phyloP scores from a whole-genome alignment of 1,284 basidiomycete species.

The Anthracocystis walkeri region DNA sequence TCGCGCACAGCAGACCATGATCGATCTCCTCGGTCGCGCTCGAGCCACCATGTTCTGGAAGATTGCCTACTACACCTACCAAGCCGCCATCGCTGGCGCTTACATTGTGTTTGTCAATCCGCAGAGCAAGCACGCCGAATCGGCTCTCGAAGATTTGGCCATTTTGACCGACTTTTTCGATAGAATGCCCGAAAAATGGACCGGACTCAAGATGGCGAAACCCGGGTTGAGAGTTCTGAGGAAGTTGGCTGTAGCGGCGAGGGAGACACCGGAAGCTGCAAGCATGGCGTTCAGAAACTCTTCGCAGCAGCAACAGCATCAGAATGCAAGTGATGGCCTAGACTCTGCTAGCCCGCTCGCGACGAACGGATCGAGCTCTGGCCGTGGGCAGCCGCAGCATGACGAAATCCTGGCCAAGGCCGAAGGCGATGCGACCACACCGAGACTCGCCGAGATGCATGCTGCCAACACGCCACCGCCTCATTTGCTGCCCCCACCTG shows the following conservation, averaged over 20 bases:
- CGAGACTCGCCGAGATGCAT: background rate
- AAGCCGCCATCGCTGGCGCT: conserved; percentile 43
- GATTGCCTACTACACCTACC: conserved; percentile 47
- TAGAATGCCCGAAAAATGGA: conserved; percentile 42
- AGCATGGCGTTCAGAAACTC: conserved; percentile 21
- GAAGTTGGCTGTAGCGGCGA: conserved; percentile 42
- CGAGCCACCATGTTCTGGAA: conserved; percentile 51
- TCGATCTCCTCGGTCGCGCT: conserved; percentile 29
- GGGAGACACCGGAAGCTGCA: conserved; percentile 39
- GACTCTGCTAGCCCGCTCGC: background rate
- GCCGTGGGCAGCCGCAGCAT: conserved; percentile 3
- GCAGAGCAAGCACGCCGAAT: conserved; percentile 40
- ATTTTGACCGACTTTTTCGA: conserved; percentile 44
- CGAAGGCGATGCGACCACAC: background rate
- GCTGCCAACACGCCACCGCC: background rate
- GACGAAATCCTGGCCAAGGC: background rate
- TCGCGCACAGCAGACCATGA: conserved; percentile 41
- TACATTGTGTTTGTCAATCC: conserved; percentile 43
- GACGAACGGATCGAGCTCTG: background rate
- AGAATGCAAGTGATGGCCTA: background rate
- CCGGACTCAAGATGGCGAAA: conserved; percentile 44
- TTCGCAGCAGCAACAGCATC: background rate
- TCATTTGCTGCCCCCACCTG: background rate
- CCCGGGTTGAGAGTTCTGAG: conserved; percentile 41
- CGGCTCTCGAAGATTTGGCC: conserved; percentile 39